Conservation (phyloP, 2,329 filamentous ascomycete species). For the Orbilia oligospora region DNA sequence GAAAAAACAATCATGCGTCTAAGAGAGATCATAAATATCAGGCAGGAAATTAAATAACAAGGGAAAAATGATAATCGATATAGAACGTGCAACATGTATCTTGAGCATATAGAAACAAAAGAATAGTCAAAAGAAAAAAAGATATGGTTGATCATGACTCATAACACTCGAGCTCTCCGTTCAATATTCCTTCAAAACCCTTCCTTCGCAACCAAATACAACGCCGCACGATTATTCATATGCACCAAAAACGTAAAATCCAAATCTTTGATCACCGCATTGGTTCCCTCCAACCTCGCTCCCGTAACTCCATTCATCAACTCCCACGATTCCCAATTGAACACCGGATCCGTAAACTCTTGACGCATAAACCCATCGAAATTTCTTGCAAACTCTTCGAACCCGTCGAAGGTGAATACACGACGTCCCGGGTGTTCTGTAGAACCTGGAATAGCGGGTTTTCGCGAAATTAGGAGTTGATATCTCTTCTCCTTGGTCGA, state of each 20-base stretch:
- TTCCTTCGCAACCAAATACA: slow-evolving; percentile 49
- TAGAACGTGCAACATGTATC: too few species aligned
- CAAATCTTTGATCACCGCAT: slow-evolving; percentile 37
- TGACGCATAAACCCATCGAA: slow-evolving; percentile 42
- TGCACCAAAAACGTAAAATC: slow-evolving; percentile 53
- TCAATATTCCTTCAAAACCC: neutral
- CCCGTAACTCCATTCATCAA: slow-evolving; percentile 49
- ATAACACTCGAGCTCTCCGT: too few species aligned
- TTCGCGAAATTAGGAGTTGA: slow-evolving; percentile 47
- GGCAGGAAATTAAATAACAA: too few species aligned
- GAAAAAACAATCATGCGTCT: too few species aligned
- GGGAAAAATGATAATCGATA: too few species aligned
- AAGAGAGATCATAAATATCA: too few species aligned
- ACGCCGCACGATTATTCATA: slow-evolving; percentile 29
- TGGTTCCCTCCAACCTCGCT: slow-evolving; percentile 5
- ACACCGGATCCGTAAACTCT: slow-evolving; percentile 44
- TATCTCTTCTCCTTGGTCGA: slow-evolving; percentile 26
- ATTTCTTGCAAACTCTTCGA: slow-evolving; percentile 39
- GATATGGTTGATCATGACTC: too few species aligned
- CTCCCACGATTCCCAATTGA: slow-evolving; percentile 49
- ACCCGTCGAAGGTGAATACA: slow-evolving; percentile 38
- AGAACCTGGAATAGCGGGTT: slow-evolving; percentile 34
- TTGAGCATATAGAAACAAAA: too few species aligned
- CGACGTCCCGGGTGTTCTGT: slow-evolving; percentile 35
- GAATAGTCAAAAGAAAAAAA: too few species aligned